These are phyloP conservation scores for Euphorbia tirucalli DNA, from an alignment of 345 rosid species.

Conservation along the genomic window DNA sequence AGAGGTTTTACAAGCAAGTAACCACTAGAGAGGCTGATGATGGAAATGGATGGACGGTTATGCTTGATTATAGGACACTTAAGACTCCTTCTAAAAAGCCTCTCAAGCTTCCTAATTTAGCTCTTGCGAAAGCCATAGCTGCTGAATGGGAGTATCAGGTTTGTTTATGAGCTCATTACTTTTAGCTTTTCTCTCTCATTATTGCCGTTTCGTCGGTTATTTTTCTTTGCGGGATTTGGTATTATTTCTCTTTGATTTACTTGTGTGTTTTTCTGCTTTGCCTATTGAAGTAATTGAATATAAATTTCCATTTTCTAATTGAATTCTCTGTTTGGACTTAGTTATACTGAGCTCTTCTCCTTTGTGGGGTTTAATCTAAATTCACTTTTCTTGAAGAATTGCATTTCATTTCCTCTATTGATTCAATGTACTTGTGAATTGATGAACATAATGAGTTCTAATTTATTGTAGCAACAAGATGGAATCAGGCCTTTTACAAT, in stretches of 20 bases:
- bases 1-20: slow-evolving; percentile 75
- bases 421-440: neutral
- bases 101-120: slow-evolving; percentile 71
- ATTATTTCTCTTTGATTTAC: neutral
- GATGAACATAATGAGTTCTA: slow-evolving; percentile 21
- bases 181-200: neutral
- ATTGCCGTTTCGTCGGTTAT: neutral
- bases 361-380: neutral
- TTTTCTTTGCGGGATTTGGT: slow-evolving; percentile 3
- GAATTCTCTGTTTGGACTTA: neutral
- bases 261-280: neutral
- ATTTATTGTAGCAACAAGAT: slow-evolving; percentile 64
- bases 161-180: neutral
- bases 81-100: slow-evolving; percentile 83
- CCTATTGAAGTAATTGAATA: neutral
- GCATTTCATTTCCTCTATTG: neutral
- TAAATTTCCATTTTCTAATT: neutral
- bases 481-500: slow-evolving; percentile 97
- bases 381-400: neutral
- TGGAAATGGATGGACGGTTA: slow-evolving; percentile 88
- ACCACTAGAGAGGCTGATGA: slow-evolving; percentile 82
- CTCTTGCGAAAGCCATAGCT: slow-evolving; percentile 84
- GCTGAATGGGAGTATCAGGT: slow-evolving; percentile 99
- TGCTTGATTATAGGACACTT: slow-evolving; percentile 94
- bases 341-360: too few relatives aligned